Conservation (phyloP, 2,329 filamentous ascomycete genomes). For the Colletotrichum eleusines region DNA sequence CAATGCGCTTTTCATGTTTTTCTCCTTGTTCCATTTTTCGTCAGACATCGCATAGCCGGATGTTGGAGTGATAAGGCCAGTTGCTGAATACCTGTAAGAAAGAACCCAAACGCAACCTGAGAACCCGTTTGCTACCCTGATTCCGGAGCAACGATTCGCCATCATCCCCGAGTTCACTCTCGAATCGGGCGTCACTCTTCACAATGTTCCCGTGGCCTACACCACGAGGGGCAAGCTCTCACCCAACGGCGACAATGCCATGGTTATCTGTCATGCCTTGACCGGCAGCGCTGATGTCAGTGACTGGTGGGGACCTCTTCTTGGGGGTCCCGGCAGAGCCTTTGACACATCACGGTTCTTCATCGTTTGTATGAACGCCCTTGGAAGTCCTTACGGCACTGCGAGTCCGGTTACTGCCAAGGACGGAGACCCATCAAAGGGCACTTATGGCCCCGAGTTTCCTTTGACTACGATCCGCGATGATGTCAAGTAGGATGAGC, state of each 20-base stretch:
- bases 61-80: slow-evolving; percentile 52
- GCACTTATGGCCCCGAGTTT: slow-evolving; percentile 93
- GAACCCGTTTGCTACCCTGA: slow-evolving; percentile 89
- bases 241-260: slow-evolving; percentile 71
- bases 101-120: slow-evolving; percentile 80
- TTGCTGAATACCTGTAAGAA: slow-evolving; percentile 76
- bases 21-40: neutral
- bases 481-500: slow-evolving; percentile 83
- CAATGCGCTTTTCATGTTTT: neutral
- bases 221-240: slow-evolving; percentile 74
- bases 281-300: slow-evolving; percentile 87
- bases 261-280: slow-evolving; percentile 86
- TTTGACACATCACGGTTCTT: slow-evolving; percentile 89
- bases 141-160: slow-evolving; percentile 88
- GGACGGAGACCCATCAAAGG: slow-evolving; percentile 80
- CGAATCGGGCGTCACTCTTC: slow-evolving; percentile 87
- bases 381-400: slow-evolving; percentile 87
- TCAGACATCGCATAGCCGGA: neutral
- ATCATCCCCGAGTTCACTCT: slow-evolving; percentile 91
- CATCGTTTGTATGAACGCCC: slow-evolving; percentile 86
- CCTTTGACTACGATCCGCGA: slow-evolving; percentile 95
- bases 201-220: slow-evolving; percentile 80
- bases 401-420: slow-evolving; percentile 91
- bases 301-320: slow-evolving; percentile 89
- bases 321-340: slow-evolving; percentile 81